These are phyloP conservation scores for Thraustochytrium striatum DNA, from an alignment of 352 stramenopile species.

Conservation along the genomic window DNA sequence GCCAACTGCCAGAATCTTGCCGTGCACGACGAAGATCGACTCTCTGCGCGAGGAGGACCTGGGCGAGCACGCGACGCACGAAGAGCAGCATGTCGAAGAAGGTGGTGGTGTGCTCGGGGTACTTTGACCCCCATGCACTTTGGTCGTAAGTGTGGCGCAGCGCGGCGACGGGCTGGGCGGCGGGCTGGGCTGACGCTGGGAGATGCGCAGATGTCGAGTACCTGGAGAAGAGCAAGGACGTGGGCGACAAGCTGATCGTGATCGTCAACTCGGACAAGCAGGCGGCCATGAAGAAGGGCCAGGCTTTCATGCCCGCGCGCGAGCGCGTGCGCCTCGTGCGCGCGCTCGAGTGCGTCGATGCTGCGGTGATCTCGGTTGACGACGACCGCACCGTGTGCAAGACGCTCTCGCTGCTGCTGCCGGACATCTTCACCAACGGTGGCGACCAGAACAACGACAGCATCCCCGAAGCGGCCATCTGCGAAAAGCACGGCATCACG, in stretches of 20 bases:
- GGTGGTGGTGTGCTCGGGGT: slow-evolving; percentile 46
- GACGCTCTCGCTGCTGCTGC: slow-evolving; percentile 32
- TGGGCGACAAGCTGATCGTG: slow-evolving; percentile 45
- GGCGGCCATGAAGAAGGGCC: slow-evolving; percentile 46
- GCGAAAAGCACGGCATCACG: slow-evolving; percentile 42
- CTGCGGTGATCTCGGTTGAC: slow-evolving; percentile 42
- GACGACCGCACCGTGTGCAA: slow-evolving; percentile 50
- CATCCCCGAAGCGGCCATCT: slow-evolving; percentile 43
- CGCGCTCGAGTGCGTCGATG: slow-evolving; percentile 46
- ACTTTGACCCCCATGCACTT: slow-evolving; percentile 51
- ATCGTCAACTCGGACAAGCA: slow-evolving; percentile 49
- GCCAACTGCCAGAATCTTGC: too few species aligned
- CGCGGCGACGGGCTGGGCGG: not conserved
- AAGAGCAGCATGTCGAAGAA: slow-evolving; percentile 46
- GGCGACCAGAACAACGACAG: slow-evolving; percentile 46
- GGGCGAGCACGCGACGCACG: not conserved
- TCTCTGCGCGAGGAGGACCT: not conserved
- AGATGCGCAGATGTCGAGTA: slow-evolving; percentile 37
- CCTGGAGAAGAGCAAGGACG: slow-evolving; percentile 41
- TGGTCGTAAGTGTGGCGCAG: not conserved
- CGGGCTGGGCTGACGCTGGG: not conserved
- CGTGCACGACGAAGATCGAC: not conserved
- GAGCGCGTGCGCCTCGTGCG: slow-evolving; percentile 42
- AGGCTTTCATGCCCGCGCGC: slow-evolving; percentile 33
- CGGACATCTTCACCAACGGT: slow-evolving; percentile 46